Conservation (phyloP, 345 rosid species). For the Tarenaya hassleriana region DNA sequence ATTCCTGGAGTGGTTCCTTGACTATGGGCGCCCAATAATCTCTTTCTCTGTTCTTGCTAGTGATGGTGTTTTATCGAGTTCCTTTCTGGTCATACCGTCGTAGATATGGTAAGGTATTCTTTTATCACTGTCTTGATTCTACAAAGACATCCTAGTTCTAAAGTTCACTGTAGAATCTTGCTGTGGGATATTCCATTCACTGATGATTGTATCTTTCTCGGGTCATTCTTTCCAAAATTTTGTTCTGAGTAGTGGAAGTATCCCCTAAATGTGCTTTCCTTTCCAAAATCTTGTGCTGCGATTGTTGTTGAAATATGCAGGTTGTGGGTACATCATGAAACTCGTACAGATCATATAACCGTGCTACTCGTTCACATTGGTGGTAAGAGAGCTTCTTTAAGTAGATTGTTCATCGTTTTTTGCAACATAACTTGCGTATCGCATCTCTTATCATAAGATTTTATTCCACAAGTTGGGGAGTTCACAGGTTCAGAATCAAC, state of each 20-base stretch:
- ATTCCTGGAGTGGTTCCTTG: too few relatives aligned
- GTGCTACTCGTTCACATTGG: conserved; percentile 82
- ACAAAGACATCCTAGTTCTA: too few relatives aligned
- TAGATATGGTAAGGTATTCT: conserved; percentile 96
- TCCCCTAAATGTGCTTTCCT: too few relatives aligned
- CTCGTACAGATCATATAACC: conserved; percentile 99
- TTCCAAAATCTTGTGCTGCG: conserved; percentile 97
- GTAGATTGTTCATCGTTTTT: conserved; percentile 13
- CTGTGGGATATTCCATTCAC: too few relatives aligned
- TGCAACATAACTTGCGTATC: conserved; percentile 4
- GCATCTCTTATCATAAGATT: conserved; percentile 47
- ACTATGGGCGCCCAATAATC: conserved; percentile 61
- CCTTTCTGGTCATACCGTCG: conserved; percentile 85
- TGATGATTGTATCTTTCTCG: too few relatives aligned
- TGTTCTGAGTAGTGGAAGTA: not conserved
- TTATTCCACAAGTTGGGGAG: conserved; percentile 74
- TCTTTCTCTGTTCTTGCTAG: conserved; percentile 95
- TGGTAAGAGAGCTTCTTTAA: conserved; percentile 41
- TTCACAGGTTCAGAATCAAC: conserved; percentile 76
- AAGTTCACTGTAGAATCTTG: too few relatives aligned
- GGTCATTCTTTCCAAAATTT: too few relatives aligned
- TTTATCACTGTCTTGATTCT: too few relatives aligned
- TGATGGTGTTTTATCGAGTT: conserved; percentile 99
- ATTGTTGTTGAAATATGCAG: conserved; percentile 97
- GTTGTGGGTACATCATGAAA: conserved; percentile 95